Evolutionary conservation across 805 yeast genomes (phyloP).

Genomic region (Saccharomycopsis oosterbeekiorum): DNA sequence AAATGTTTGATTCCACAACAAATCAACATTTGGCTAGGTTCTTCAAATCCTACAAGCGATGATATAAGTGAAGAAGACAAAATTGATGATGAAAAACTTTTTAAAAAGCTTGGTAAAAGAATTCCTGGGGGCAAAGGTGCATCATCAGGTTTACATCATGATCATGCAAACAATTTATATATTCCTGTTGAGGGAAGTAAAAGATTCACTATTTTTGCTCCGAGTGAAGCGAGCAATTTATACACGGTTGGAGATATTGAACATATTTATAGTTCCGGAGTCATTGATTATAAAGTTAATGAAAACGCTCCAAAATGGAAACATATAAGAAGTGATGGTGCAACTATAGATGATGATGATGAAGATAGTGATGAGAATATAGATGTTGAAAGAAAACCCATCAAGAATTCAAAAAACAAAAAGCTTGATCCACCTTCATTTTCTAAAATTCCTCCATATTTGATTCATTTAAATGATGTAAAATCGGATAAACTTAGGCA

Average conservation of each 20-base stretch:
- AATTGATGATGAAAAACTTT: conserved; percentile 24
- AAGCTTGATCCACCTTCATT: conserved; percentile 60
- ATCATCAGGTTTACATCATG: conserved; percentile 72
- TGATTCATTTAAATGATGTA: conserved; percentile 51
- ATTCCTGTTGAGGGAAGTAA: conserved; percentile 51
- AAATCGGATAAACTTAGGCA: conserved; percentile 21
- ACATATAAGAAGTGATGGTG: conserved; percentile 51
- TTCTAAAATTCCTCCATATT: conserved; percentile 50
- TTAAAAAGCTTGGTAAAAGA: conserved; percentile 35
- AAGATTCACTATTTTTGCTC: conserved; percentile 58
- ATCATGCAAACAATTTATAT: conserved; percentile 70
- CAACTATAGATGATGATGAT: conserved; percentile 33
- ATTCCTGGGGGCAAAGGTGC: conserved; percentile 45
- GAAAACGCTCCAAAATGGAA: conserved; percentile 55
- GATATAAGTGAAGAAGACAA: conserved; percentile 16
- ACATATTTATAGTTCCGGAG: conserved; percentile 47
- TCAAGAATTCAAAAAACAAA: conserved; percentile 17
- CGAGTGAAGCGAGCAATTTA: conserved; percentile 48
- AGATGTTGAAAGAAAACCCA: conserved; percentile 21
- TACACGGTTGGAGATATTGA: conserved; percentile 57
- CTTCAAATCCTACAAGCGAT: conserved; percentile 22
- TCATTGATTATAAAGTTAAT: conserved; percentile 51
- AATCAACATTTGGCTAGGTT: conserved; percentile 66
- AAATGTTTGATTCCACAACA: conserved; percentile 50
- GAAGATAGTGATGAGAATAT: conserved; percentile 7